Evolutionary conservation across 371 early-diverging fungal genomes (phyloP), one percentile per base, ranked within the genome.

Genomic region (Rhizopus arrhizus): DNA sequence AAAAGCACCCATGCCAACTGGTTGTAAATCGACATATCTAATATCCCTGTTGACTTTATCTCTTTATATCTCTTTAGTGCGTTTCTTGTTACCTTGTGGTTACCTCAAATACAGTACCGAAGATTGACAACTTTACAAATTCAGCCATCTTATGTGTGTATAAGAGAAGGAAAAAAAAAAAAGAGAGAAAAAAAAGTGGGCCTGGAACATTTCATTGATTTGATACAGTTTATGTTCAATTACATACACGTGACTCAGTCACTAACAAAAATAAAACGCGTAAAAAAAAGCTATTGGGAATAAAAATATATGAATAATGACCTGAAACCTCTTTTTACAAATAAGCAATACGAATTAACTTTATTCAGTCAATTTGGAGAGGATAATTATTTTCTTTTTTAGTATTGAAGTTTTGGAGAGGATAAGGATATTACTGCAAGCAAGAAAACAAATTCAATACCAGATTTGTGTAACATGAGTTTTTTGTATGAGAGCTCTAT

Each of bases 1-100:
- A 73, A 96, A 97, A 7, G 95, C 94, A 52, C 97, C 97, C 93
- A 96, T 93, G 47, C 97, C 97, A 35, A 97, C 90, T 13, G 95
- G 95, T 70, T 94, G 90, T 62, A 95, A 83, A 73, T 94, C 91
- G 36, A 87, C 87, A 83, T 96, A 96, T 79, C 92, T 91, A 64
- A 22, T 36, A 52, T 34, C 52, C 15, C 13, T 12, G 5, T 5
- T 42, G 8, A 33, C 22, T 41, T 8, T 29, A 7, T 38, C 36
- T 28, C 34, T 33, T 46, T 38, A 40, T 16, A 28, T 38, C 31
- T 53, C 11, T 31, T 6, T 40, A n/a, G 3, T 8, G 10, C 3
- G 31, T 41, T 13, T 35, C 12, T 28, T 42, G 15, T 51, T 84
- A 89, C 90, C 94, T 85, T 53, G 89, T 89, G 9, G 95, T 93